Evolutionary conservation across 768 basidiomycete species (phyloP).

Genomic region (Phaeotremella fagi): DNA sequence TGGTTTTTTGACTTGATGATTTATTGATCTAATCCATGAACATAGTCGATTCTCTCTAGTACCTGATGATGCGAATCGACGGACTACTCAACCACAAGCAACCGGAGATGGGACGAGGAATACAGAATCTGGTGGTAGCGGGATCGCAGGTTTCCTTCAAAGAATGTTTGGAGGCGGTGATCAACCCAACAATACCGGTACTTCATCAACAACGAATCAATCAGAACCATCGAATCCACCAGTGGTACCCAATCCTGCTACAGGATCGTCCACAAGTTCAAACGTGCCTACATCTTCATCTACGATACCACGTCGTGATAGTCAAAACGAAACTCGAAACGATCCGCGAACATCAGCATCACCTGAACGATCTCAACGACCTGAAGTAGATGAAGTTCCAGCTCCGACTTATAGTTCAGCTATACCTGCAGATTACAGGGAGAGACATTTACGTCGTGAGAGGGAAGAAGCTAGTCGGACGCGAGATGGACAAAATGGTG

Average conservation of each 20-base stretch:
- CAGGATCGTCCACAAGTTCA: neutral
- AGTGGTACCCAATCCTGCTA: neutral
- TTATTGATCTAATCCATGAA: neutral
- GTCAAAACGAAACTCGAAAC: too few relatives aligned
- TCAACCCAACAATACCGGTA: neutral
- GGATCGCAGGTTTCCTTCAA: neutral
- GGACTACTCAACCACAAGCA: slow-evolving; percentile 1
- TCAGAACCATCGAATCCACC: neutral
- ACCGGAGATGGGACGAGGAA: neutral
- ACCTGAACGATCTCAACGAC: neutral
- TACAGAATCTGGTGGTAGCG: neutral
- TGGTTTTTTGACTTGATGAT: neutral
- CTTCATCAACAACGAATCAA: neutral
- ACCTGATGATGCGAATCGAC: slow-evolving; percentile 28
- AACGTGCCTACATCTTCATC: too few relatives aligned
- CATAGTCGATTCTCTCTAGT: slow-evolving; percentile 46
- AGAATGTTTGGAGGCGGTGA: neutral
- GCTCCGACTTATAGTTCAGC: slow-evolving; percentile 9
- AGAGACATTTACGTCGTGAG: slow-evolving; percentile 26
- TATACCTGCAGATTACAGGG: slow-evolving; percentile 36
- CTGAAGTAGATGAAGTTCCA: neutral
- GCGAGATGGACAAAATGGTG: slow-evolving; percentile 10
- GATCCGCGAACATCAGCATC: neutral
- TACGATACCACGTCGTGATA: too few relatives aligned
- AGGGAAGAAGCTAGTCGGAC: slow-evolving; percentile 7